Base-by-base conservation (phyloP, 805 yeast species). In the Yarrowia alimentaria region DNA sequence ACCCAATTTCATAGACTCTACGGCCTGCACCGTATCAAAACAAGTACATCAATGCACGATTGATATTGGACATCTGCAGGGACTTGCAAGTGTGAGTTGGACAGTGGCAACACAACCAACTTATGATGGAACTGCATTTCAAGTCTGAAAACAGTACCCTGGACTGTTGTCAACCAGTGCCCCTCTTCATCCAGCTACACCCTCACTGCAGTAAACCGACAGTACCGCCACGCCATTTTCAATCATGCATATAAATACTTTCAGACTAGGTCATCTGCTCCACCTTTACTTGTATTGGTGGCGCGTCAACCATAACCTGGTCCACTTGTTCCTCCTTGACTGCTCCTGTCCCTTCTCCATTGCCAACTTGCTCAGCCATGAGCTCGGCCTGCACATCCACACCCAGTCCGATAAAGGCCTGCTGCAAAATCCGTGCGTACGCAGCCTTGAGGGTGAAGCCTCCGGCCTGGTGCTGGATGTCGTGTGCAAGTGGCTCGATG, bases 341-440 rank as follows among this genome's bases (percentile, higher is more conserved):
- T 16, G 42, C 10, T 17, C 18, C 38, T 33, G 26, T 9, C n/a
- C 43, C 43, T 7, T 24, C 25, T 12, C n/a, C 25, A 18, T 37
- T 22, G n/a, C 33, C 47, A 13, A 18, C 22, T 13, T 40, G 18
- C 12, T 26, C 33, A n/a, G 32, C 47, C 33, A 28, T 11, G 11
- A 43, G 29, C 29, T 84, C 90, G 32, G 69, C 73, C 30, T 79
- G 83, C 20, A 93, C 76, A 53, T 83, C 75, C 64, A 96, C 89
- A 12, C 87, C 90, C 54, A 93, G 70, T 0, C 98, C 97, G 69
- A 81, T 78, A 59, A 90, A 91, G 5, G 98, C 97, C 57, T 85
- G 93, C 53, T 85, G 84, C 48, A 93, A 69, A 4, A 91, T 81
- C 57, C 91, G 77, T 57, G 80, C 79, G 61, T 83, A 86, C 14